Base-by-base conservation (phyloP, 495 filamentous ascomycete genomes). In the Lasiosphaeria miniovina region DNA sequence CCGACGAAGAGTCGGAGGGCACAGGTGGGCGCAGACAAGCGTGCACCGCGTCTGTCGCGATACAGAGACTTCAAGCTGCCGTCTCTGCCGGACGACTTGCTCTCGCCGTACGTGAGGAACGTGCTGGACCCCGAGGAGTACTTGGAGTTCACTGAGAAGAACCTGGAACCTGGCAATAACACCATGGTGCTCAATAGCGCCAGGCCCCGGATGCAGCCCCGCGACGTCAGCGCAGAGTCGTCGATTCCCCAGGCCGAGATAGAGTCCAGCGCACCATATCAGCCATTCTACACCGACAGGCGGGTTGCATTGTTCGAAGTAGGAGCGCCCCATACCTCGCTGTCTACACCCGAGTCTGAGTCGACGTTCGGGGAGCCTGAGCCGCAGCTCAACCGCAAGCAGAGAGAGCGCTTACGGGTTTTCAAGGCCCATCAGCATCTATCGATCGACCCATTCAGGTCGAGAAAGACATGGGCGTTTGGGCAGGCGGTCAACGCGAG, bases 161-260 rank as follows among this genome's bases (percentile, higher is more conserved):
- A 81, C 31, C 54, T 78, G 31, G 78, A 80, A 9, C 72, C 64
- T 4, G 71, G 70, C 36, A 68, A 63, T 61, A 77, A 76, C 56
- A 77, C 77, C 10, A 53, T 79, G 66, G 66, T 77, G 15, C 70
- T 78, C 40, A 65, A 78, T 34, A 66, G 69, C 15, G 34, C 48
- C 43, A 67, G 64, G 49, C 65, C 65, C 12, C 68, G 72, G 24
- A 53, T 64, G 35, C 58, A 61, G 51, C 52, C 65, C 38, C 57
- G 70, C 38, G 65, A 75, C 60, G 65, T 71, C 40, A 65, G 71
- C 51, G 71, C 75, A 7, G 79, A 80, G 52, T 77, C 78, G 4
- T 78, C 79, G n/a, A 84, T 96, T 53, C 90, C 90, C 4, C 88
- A 91, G 63, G 89, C 91, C 3, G 93, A 97, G 75, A 93, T 96